Base-by-base conservation (phyloP, 2,329 filamentous ascomycete genomes). In the Leptographium wingfieldii region DNA sequence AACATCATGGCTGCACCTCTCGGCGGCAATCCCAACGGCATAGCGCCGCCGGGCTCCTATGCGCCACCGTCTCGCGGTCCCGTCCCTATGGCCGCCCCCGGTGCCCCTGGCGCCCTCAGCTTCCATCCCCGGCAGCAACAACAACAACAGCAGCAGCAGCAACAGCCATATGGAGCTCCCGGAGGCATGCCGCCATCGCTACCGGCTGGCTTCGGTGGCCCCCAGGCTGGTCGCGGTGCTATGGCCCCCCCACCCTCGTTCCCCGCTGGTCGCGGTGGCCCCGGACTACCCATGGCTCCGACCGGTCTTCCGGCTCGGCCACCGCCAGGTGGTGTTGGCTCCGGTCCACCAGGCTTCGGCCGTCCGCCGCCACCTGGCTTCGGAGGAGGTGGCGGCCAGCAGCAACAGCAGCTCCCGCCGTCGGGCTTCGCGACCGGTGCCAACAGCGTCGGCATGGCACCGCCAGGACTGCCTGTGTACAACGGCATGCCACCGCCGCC, bases 241-340 rank as follows among this genome's bases (percentile, higher is more conserved):
- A 43, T 59, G 22, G 71, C 67, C 71, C 59, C 70, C 68, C 3
- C 71, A 25, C 14, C 54, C 46, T 55, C 43, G 35, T n/a, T 29
- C 27, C 29, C 56, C 25, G 29, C 66, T 66, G 46, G 67, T 62
- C 3, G 63, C 63, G 65, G 67, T 35, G 68, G 70, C 16, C 67
- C 67, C n/a, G 63, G 68, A 56, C 73, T 80, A 2, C 78, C 77
- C 0, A 75, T 77, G 10, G 74, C 78, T 0, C 78, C 78, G 0
- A 74, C 77, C 0, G 79, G 78, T 1, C 70, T 81, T 3, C 78
- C 79, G 0, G 76, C 77, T 0, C 72, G 78, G 19, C 78, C 77
- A 3, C 78, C 77, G 0, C 76, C 76, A 55, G 73, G 73, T 57
- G 76, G 77, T 38, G 71, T 22, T 4, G n/a, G 65, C 29, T 73